phyloP scores from a whole-genome alignment of 352 stramenopile species.

The Thraustochytrium sp. region DNA sequence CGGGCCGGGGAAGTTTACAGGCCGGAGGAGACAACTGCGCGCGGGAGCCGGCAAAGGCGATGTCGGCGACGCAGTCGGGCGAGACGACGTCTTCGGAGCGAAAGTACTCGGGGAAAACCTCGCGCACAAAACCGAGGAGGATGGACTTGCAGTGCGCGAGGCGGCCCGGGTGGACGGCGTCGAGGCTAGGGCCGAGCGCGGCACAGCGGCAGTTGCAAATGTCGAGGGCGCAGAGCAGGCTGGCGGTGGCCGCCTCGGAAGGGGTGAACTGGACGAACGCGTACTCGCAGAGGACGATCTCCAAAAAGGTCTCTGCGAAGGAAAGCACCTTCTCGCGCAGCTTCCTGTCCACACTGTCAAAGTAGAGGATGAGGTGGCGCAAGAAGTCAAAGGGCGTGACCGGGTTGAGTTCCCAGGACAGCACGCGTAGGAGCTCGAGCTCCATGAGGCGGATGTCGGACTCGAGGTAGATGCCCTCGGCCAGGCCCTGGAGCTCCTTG shows the following conservation, averaged over 20 bases:
- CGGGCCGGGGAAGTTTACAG: background rate
- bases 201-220: conserved; percentile 12
- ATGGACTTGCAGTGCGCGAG: conserved; percentile 3
- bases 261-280: conserved; percentile 8
- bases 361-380: conserved; percentile 43
- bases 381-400: conserved; percentile 42
- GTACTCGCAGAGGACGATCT: conserved; percentile 41
- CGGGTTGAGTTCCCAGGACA: conserved; percentile 49
- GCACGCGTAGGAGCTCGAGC: conserved; percentile 43
- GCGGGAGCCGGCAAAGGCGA: background rate
- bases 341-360: conserved; percentile 25
- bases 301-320: conserved; percentile 33
- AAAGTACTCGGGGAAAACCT: conserved; percentile 32
- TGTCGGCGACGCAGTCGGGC: conserved; percentile 24
- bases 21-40: background rate
- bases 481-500: conserved; percentile 45
- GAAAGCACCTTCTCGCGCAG: conserved; percentile 28
- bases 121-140: background rate
- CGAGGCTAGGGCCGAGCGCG: background rate
- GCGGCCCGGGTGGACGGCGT: background rate
- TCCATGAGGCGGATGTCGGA: conserved; percentile 46
- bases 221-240: conserved; percentile 30
- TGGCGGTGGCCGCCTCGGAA: conserved; percentile 1
- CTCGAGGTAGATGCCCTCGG: conserved; percentile 43
- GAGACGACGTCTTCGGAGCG: conserved; percentile 16